Evolutionary conservation across 176 grass and related monocot species (phyloP).

Genomic region (Urochloa ruziziensis): DNA sequence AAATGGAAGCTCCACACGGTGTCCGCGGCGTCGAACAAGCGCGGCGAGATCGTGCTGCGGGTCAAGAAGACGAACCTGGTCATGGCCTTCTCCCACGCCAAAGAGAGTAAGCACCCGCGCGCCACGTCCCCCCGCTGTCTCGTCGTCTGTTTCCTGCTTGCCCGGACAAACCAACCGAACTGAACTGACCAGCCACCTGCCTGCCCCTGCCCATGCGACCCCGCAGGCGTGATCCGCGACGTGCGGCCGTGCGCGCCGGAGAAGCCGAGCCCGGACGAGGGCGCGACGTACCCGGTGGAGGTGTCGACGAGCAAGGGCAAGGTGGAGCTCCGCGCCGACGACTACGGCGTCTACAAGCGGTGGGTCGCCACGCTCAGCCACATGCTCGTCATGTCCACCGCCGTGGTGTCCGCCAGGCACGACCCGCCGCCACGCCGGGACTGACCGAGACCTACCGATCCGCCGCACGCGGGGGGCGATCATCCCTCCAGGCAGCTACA

Average conservation of each 20-base stretch:
- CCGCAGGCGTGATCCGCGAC: slow-evolving; percentile 62
- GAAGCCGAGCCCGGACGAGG: slow-evolving; percentile 46
- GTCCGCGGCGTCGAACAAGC: slow-evolving; percentile 64
- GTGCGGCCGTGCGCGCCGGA: slow-evolving; percentile 55
- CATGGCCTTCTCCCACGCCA: slow-evolving; percentile 75
- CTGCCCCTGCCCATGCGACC: neutral
- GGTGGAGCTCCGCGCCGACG: slow-evolving; percentile 76
- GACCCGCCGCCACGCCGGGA: neutral
- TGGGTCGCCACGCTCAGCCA: slow-evolving; percentile 89
- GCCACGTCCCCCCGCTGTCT: too few relatives aligned
- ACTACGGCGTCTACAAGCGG: slow-evolving; percentile 80
- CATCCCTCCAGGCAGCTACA: neutral
- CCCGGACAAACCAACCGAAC: neutral
- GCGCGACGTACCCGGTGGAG: slow-evolving; percentile 68
- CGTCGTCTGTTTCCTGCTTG: neutral
- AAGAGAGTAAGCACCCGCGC: slow-evolving; percentile 51
- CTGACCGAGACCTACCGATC: neutral
- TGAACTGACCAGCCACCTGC: neutral
- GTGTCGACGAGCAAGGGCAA: slow-evolving; percentile 82
- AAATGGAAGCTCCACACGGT: slow-evolving; percentile 85
- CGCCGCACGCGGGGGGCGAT: neutral
- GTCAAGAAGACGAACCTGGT: slow-evolving; percentile 81
- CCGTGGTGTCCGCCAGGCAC: slow-evolving; percentile 32
- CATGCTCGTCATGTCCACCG: slow-evolving; percentile 80
- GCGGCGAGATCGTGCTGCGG: slow-evolving; percentile 74